Percentiles rank a stretch among this genome's conserved stretches.
phyloP scores from a whole-genome alignment of 2,329 filamentous ascomycete genomes.

The Botrytis cinerea region DNA sequence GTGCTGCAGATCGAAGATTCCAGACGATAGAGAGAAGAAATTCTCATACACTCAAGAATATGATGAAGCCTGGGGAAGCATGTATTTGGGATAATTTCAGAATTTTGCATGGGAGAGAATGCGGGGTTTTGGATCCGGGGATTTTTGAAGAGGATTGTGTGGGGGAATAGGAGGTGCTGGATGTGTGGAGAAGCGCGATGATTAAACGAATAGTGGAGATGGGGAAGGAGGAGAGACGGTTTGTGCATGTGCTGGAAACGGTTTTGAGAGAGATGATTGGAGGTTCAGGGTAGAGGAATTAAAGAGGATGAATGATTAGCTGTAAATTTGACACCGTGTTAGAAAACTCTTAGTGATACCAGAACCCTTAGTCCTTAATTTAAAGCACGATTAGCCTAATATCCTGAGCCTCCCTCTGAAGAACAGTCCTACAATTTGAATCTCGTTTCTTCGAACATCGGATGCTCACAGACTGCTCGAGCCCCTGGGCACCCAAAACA shows the following conservation, averaged over 20 bases:
- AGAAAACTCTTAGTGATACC: accelerated
- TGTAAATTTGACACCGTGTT: neutral
- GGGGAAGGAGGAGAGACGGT: neutral
- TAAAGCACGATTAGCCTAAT: accelerated
- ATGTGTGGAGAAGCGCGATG: neutral
- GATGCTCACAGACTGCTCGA: neutral
- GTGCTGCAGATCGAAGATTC: neutral
- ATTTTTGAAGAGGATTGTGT: neutral
- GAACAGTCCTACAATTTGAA: too few species aligned
- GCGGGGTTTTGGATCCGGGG: neutral
- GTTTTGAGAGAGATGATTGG: accelerated
- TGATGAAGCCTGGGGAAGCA: neutral
- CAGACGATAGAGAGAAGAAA: neutral
- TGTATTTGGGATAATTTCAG: neutral
- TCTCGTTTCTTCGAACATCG: too few species aligned
- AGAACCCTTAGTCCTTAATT: neutral
- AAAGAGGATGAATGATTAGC: accelerated
- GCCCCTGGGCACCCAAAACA: neutral
- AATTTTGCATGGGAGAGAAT: neutral
- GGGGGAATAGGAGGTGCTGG: neutral
- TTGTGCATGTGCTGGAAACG: neutral
- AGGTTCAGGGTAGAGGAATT: neutral
- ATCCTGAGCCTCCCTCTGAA: accelerated
- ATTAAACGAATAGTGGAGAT: neutral
- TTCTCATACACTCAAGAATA: neutral